A percentile compares a stretch with the other conserved stretches of the same genome.
These are phyloP conservation scores for Gnomoniopsis sp. DNA, from an alignment of 2,329 filamentous ascomycete genomes.

Conservation along the genomic window DNA sequence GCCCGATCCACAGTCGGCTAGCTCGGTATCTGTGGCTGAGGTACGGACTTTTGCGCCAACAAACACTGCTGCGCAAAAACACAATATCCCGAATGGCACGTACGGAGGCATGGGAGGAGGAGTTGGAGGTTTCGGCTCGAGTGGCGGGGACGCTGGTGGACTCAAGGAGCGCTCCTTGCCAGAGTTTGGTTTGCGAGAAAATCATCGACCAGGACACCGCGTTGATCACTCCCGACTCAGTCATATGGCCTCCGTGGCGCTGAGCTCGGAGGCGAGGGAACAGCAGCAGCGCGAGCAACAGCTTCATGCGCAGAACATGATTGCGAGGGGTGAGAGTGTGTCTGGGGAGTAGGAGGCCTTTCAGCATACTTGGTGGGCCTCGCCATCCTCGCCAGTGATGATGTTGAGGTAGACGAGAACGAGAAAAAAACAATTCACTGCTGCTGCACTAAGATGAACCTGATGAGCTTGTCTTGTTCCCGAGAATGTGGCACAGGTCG, in stretches of 20 bases:
- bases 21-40: not conserved
- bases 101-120: not conserved
- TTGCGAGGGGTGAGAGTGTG: not conserved
- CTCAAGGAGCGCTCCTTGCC: not conserved
- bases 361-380: not conserved
- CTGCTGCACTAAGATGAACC: too few species aligned
- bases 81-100: not conserved
- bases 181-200: conserved; percentile 10
- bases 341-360: not conserved
- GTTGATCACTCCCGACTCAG: conserved; percentile 15
- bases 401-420: too few species aligned
- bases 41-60: conserved; percentile 5
- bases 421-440: too few species aligned
- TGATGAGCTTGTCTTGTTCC: too few species aligned
- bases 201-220: conserved; percentile 4
- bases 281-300: conserved; percentile 1
- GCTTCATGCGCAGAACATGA: not conserved
- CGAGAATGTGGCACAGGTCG: too few species aligned
- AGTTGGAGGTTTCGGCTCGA: not conserved
- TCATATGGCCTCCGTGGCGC: conserved; percentile 14
- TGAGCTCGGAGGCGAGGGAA: conserved; percentile 8
- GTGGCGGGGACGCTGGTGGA: not conserved
- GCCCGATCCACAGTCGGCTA: conserved; percentile 9
- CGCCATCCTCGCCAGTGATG: too few species aligned
- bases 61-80: not conserved